A percentile compares a stretch with the other conserved stretches of the same genome.
These are phyloP conservation scores for Diaporthe velutina DNA, from an alignment of 2,329 filamentous ascomycete species.

Conservation along the genomic window DNA sequence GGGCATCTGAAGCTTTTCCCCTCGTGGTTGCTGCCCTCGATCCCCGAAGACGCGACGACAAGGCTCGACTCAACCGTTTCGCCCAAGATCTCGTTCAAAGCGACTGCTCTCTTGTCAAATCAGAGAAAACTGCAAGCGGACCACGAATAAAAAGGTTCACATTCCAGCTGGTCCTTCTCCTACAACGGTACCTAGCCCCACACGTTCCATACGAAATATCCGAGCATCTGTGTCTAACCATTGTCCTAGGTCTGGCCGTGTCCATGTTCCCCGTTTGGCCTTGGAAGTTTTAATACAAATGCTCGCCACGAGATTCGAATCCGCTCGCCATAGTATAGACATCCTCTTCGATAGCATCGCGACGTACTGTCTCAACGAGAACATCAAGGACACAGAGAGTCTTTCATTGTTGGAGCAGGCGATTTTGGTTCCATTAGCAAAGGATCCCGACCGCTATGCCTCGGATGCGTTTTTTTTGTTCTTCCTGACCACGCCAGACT, in stretches of 20 bases:
- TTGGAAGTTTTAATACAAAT: conserved; percentile 40
- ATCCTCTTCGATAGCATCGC: conserved; percentile 42
- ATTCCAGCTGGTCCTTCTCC: conserved; percentile 51
- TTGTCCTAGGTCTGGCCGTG: conserved; percentile 1
- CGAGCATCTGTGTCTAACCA: not conserved
- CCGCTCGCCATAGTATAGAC: conserved; percentile 40
- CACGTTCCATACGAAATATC: not conserved
- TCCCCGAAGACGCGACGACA: conserved; percentile 58
- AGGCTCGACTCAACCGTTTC: conserved; percentile 61
- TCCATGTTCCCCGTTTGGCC: conserved; percentile 30
- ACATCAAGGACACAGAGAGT: conserved; percentile 19
- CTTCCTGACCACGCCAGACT: conserved; percentile 53
- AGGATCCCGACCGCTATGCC: conserved; percentile 40
- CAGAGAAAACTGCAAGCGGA: conserved; percentile 44
- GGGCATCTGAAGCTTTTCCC: conserved; percentile 56
- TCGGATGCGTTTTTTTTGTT: conserved; percentile 54
- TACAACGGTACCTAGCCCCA: conserved; percentile 46
- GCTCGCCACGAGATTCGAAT: conserved; percentile 31
- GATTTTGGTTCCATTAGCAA: conserved; percentile 40
- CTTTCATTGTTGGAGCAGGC: conserved; percentile 38
- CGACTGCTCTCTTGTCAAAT: conserved; percentile 52
- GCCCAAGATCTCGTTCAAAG: conserved; percentile 56
- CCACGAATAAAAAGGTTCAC: conserved; percentile 53
- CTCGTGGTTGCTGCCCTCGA: conserved; percentile 66
- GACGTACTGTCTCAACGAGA: conserved; percentile 35